phyloP scores from a whole-genome alignment of 805 yeast genomes.

The Dipodascus albidus region DNA sequence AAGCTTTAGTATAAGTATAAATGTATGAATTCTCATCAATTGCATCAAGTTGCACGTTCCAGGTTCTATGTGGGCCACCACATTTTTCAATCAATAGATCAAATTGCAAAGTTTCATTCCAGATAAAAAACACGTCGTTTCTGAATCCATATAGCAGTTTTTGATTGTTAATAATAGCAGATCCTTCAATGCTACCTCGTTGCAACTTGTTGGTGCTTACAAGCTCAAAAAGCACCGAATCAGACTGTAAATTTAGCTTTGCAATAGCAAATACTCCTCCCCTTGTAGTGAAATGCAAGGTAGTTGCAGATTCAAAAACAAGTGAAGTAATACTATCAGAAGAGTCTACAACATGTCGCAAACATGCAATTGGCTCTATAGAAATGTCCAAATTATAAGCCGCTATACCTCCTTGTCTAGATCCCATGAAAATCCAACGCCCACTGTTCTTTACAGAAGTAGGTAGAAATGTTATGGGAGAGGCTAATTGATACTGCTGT shows the following conservation, averaged over 20 bases:
- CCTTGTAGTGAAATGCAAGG: conserved; percentile 15
- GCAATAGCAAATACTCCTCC: conserved; percentile 17
- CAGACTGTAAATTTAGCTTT: background rate
- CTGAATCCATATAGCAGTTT: conserved; percentile 65
- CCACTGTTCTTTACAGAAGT: conserved; percentile 42
- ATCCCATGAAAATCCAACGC: conserved; percentile 45
- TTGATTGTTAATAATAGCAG: conserved; percentile 23
- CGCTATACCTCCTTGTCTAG: conserved; percentile 58
- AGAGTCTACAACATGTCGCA: conserved; percentile 18
- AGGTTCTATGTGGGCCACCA: conserved; percentile 86
- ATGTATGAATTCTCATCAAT: conserved; percentile 24
- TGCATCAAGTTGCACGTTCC: conserved; percentile 39
- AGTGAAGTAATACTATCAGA: conserved; percentile 16
- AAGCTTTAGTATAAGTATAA: conserved; percentile 50
- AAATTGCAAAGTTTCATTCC: conserved; percentile 68
- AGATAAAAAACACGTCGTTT: conserved; percentile 63
- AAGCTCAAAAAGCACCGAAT: conserved; percentile 1
- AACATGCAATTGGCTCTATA: conserved; percentile 8
- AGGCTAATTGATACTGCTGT: background rate
- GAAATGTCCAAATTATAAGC: conserved; percentile 32
- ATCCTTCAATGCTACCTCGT: conserved; percentile 76
- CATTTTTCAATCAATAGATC: conserved; percentile 64
- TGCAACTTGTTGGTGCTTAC: conserved; percentile 44
- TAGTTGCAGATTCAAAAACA: conserved; percentile 2
- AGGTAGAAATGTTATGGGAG: conserved; percentile 40